Evolutionary conservation across 768 basidiomycete species (phyloP).

Genomic region (Cubamyces sp.): DNA sequence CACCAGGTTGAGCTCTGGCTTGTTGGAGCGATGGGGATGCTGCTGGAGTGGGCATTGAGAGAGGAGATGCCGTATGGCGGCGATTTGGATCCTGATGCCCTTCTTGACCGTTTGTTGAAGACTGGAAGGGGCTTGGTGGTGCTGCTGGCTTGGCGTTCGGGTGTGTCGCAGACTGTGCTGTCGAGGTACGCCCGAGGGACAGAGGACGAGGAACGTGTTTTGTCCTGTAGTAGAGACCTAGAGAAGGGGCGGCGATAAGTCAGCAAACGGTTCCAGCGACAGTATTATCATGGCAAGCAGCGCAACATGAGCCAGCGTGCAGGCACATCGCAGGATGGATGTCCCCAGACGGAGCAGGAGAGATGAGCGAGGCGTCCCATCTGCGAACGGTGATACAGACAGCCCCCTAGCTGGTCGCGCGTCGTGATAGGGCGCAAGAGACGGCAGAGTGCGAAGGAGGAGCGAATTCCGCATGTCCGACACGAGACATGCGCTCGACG

Average conservation of each 20-base stretch:
- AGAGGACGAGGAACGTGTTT: constrained; percentile 75
- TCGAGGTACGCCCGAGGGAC: constrained; percentile 47
- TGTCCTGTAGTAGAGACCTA: constrained; percentile 87
- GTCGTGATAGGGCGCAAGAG: constrained; percentile 15
- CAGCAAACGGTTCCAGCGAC: constrained; percentile 31
- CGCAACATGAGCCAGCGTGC: constrained; percentile 28
- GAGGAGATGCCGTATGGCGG: constrained; percentile 28
- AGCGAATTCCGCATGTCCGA: constrained; percentile 26
- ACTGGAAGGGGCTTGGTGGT: constrained; percentile 25
- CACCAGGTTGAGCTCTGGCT: constrained; percentile 19
- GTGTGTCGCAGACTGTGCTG: constrained; percentile 33
- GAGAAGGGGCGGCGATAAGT: constrained; percentile 35
- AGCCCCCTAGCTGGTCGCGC: constrained; percentile 3
- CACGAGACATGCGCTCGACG: constrained; percentile 30
- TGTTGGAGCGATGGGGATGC: constrained; percentile 28
- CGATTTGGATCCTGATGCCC: constrained; percentile 11
- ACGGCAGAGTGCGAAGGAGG: constrained; percentile 21
- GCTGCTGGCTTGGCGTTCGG: constrained; percentile 37
- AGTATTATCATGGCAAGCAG: constrained; percentile 26
- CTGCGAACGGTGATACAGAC: constrained; percentile 14
- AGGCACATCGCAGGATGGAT: constrained; percentile 25
- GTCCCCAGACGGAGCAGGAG: constrained; percentile 10
- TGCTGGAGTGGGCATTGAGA: constrained; percentile 32
- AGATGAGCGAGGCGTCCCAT: constrained; percentile 13
- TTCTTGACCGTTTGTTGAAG: constrained; percentile 16